These are phyloP conservation scores for Blastobotrys apis DNA, from an alignment of 1,139 yeast genomes.

Conservation along the genomic window DNA sequence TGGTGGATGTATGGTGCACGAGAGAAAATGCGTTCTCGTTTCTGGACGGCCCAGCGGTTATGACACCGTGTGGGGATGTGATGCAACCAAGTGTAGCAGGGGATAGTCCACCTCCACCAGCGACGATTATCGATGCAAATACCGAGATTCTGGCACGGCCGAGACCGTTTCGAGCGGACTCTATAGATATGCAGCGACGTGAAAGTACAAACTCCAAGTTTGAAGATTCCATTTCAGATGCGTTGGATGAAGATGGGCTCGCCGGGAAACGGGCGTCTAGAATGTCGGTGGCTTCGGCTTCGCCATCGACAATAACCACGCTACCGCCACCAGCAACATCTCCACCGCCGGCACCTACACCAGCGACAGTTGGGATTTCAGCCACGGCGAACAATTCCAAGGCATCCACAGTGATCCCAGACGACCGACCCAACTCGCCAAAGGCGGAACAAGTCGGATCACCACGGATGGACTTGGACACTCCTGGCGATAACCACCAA, in stretches of 20 bases:
- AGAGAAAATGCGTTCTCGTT: neutral
- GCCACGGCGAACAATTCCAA: too few species aligned
- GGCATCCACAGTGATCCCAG: too few species aligned
- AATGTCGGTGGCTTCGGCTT: neutral
- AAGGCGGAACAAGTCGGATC: too few species aligned
- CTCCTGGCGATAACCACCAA: too few species aligned
- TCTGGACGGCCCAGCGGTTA: constrained; percentile 1
- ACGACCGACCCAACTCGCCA: too few species aligned
- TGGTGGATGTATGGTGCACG: constrained; percentile 29
- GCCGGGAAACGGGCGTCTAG: neutral
- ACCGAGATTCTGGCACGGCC: neutral
- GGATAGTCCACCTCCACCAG: neutral
- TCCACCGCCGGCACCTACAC: neutral
- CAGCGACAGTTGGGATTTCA: too few species aligned
- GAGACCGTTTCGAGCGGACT: neutral
- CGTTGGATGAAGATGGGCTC: constrained; percentile 5
- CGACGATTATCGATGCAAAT: constrained; percentile 2
- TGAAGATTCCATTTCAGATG: constrained; percentile 12
- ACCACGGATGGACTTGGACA: too few species aligned
- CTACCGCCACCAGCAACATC: neutral
- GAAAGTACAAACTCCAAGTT: constrained; percentile 9
- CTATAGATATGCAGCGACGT: neutral
- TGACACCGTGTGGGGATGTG: constrained; percentile 1
- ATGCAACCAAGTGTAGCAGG: neutral
- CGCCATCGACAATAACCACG: neutral